Percentiles rank a stretch among this genome's conserved stretches.
Conservation (phyloP, 164 flowering plant genomes). For the Brasenia schreberi region DNA sequence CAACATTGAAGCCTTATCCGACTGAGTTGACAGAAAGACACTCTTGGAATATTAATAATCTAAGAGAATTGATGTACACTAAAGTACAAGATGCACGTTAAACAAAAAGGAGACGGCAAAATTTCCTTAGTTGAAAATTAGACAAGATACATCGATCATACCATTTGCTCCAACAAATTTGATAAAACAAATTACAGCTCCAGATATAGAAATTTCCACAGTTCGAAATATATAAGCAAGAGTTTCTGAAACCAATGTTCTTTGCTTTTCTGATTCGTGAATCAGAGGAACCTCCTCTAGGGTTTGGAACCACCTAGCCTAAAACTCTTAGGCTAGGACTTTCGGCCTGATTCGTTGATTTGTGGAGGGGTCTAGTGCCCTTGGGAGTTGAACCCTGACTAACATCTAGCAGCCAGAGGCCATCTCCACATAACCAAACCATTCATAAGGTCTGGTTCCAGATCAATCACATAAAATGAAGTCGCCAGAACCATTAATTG, state of each 20-base stretch:
- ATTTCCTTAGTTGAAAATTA: conserved; percentile 28
- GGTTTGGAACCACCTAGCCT: too few species aligned
- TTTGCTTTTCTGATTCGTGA: too few species aligned
- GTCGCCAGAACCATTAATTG: conserved; percentile 45
- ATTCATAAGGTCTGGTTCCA: too few species aligned
- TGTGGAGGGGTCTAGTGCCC: too few species aligned
- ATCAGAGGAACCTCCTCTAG: background rate
- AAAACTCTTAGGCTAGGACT: conserved; percentile 38
- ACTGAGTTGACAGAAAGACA: conserved; percentile 24
- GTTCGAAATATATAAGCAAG: too few species aligned
- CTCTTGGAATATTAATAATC: conserved; percentile 48
- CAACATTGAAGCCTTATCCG: conserved; percentile 93
- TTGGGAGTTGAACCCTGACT: too few species aligned
- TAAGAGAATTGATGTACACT: conserved; percentile 59
- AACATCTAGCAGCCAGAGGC: too few species aligned
- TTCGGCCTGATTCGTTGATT: conserved; percentile 44
- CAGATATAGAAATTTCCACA: too few species aligned
- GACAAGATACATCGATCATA: background rate
- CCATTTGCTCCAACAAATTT: background rate
- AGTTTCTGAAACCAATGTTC: too few species aligned
- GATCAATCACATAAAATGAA: too few species aligned
- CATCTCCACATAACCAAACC: too few species aligned
- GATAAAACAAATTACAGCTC: too few species aligned
- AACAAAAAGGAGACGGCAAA: conserved; percentile 82
- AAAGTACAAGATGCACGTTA: conserved; percentile 73